phyloP scores from a whole-genome alignment of 441 rosid genomes.

The Populus hybrid region DNA sequence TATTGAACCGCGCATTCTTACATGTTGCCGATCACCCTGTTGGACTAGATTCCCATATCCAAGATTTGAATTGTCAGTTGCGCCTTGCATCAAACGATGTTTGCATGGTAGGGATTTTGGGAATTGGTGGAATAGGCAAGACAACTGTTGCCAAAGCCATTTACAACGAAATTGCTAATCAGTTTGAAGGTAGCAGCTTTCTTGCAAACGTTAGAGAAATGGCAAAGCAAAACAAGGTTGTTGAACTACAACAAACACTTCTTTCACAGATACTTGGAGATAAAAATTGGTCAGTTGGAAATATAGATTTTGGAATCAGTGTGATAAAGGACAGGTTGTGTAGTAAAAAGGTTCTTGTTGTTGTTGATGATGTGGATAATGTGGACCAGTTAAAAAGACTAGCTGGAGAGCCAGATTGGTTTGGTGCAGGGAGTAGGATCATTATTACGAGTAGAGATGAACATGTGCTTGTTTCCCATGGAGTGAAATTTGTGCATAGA shows the following conservation, averaged over 20 bases:
- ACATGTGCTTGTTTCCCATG: constrained; percentile 11
- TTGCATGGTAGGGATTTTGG: constrained; percentile 1
- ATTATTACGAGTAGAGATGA: constrained; percentile 20
- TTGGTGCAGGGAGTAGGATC: constrained; percentile 25
- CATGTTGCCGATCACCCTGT: background rate
- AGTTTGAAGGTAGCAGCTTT: constrained; percentile 11
- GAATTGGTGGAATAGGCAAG: constrained; percentile 20
- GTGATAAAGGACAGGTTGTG: background rate
- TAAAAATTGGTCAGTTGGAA: background rate
- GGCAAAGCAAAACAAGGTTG: background rate
- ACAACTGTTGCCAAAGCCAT: constrained; percentile 13
- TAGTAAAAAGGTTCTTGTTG: constrained; percentile 17
- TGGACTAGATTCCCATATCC: background rate
- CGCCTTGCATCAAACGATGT: background rate
- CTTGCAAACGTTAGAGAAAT: constrained; percentile 13
- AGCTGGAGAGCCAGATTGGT: constrained; percentile 1
- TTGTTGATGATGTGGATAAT: constrained; percentile 22
- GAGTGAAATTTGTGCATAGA: background rate
- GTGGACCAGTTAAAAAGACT: constrained; percentile 12
- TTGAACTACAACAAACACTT: background rate
- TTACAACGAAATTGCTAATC: background rate
- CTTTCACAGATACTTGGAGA: background rate
- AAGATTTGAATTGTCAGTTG: background rate
- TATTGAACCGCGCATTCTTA: background rate
- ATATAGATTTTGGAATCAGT: background rate